Conservation (phyloP, 1,139 yeast genomes). For the Candida dubliniensis region DNA sequence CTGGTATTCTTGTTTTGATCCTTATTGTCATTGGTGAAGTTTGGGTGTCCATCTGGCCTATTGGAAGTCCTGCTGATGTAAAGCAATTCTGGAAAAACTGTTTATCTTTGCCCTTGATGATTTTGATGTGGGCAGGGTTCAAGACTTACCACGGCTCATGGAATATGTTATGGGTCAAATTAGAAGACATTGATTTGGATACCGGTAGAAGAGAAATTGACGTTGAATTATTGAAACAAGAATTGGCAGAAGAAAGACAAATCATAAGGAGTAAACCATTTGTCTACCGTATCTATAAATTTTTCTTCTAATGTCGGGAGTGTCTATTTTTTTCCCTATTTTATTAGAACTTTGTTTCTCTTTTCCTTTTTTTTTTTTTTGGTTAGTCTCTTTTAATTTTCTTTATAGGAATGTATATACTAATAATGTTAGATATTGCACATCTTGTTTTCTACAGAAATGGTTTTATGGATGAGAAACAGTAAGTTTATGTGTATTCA, state of each 20-base stretch:
- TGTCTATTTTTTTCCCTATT: background rate
- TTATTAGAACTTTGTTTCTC: too few relatives aligned
- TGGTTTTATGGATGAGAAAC: too few relatives aligned
- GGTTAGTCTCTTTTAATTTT: too few relatives aligned
- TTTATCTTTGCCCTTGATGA: slow-evolving; percentile 49
- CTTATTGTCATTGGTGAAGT: slow-evolving; percentile 48
- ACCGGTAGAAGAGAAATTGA: slow-evolving; percentile 52
- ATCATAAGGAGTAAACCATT: slow-evolving; percentile 27
- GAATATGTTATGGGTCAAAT: slow-evolving; percentile 29
- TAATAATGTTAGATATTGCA: too few relatives aligned
- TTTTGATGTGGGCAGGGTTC: slow-evolving; percentile 33
- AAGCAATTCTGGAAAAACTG: slow-evolving; percentile 47
- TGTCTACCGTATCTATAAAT: slow-evolving; percentile 34
- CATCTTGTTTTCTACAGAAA: too few relatives aligned
- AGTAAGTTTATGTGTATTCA: too few relatives aligned
- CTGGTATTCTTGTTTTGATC: slow-evolving; percentile 41
- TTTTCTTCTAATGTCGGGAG: slow-evolving; percentile 38
- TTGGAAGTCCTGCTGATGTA: slow-evolving; percentile 32
- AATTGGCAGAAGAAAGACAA: slow-evolving; percentile 44
- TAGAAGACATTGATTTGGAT: slow-evolving; percentile 48
- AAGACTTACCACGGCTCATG: slow-evolving; percentile 30
- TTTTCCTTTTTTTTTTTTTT: too few relatives aligned
- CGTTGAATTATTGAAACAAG: slow-evolving; percentile 45
- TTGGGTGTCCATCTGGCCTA: slow-evolving; percentile 48
- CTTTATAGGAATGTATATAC: too few relatives aligned